Evolutionary conservation across 2,329 filamentous ascomycete species (phyloP), one percentile per base, ranked within the genome.

Genomic region (Fusarium piperis): DNA sequence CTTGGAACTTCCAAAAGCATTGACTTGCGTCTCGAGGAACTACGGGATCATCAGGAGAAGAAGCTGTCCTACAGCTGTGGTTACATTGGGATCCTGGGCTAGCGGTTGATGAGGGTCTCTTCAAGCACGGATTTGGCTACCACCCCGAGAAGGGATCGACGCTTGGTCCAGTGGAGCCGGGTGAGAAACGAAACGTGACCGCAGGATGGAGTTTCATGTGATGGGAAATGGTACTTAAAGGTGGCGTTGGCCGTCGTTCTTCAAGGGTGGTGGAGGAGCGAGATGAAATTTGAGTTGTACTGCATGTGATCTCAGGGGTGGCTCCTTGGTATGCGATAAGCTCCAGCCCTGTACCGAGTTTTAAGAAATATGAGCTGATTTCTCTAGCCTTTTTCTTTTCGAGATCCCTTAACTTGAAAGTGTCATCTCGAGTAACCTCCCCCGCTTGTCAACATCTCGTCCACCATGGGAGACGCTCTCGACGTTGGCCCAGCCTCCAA

Each of bases 381-480:
- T 20, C 52, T 7, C 4, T 13, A 51, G 23, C 11, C n/a, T 30
- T 51, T 48, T 44, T 9, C 16, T 18, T 30, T 18, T 30, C 10
- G 6, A 48, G n/a, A 18, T 30, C 16, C 10, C 8, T 28, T 3
- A 18, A 35, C 18, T 55, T 38, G 52, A n/a, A 12, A 7, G 13
- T 33, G 13, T 26, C 10, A 20, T 15, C 13, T 48, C 12, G 3
- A 30, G 2, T n/a, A 26, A 15, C 23, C 15, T 32, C 12, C 51
- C 13, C 12, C 35, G 8, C 20, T 33, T 18, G 39, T n/a, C 36
- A 35, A 12, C 3, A 33, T 20, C 15, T 15, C 28, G 16, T 48
- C n/a, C 20, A 59, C 5, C 13, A 74, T 74, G 72, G 70, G 72
- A 1, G 70, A 71, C 15, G 57, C 41, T 12, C 11, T 67, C 6